Evolutionary conservation across 2,329 filamentous ascomycete species (phyloP), one percentile per base, ranked within the genome.

Genomic region (Graphilbum fragrans): DNA sequence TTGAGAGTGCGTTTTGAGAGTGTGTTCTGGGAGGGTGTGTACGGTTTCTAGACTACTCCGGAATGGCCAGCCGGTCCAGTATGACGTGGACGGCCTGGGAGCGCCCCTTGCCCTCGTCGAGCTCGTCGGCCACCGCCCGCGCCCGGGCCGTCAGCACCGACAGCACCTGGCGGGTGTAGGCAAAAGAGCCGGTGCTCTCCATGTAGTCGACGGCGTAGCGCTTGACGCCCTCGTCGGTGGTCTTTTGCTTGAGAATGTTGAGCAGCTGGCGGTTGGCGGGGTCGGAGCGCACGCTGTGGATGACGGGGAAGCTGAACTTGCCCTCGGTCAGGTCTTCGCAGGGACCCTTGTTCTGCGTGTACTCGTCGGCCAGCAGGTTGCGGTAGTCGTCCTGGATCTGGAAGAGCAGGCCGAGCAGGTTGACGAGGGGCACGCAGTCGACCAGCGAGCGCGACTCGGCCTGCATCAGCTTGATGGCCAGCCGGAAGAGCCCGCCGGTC

Each of bases 261-360:
- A 95, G 74, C 42, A 98, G 73, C 54, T 93, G 81, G 50, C 83
- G 68, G 56, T 87, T 84, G 23, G 66, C 63, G 17, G 76, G 84
- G 56, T 87, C 75, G 45, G 81, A 66, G 45, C 85, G 83, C 51
- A 96, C 93, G 58, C 83, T 82, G 64, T 96, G 90, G 53, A 96
- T 94, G 53, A 96, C 80, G 33, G 88, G 87, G 58, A 95, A 95
- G 21, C 82, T 90, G 66, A 95, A 95, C 69, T 96, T 96, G 48
- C 90, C 90, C 65, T 96, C 92, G 1, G 87, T 95, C 52, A 96
- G 65, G 61, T 96, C 92, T 65, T 96, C 90, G 60, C 86, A 94
- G 51, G 94, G 74, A 38, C 90, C 92, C 66, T 96, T 96, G 61
- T 94, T 90, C 49, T 82, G 69, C 31, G 79, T 80, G 67, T 95